Conservation (phyloP, 2,329 filamentous ascomycete genomes). For the Gnomoniopsis smithogilvyi region DNA sequence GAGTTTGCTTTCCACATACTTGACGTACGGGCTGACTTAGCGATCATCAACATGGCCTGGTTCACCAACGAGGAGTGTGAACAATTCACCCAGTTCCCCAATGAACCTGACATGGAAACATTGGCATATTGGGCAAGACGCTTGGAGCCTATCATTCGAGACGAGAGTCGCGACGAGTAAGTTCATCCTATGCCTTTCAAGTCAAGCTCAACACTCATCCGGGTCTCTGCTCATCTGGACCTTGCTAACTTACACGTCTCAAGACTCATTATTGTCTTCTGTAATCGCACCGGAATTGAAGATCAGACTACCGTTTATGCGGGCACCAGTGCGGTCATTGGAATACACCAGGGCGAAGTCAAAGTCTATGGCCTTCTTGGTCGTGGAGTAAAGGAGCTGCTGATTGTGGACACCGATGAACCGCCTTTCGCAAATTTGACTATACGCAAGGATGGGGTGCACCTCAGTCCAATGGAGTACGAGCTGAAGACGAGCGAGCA, state of each 20-base stretch:
- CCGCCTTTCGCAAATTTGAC: constrained; percentile 32
- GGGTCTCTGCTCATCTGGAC: not conserved
- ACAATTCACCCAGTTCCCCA: constrained; percentile 35
- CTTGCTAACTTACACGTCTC: not conserved
- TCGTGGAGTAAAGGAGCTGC: constrained; percentile 56
- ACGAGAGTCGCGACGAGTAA: constrained; percentile 41
- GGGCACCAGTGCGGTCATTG: constrained; percentile 60
- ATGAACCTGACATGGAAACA: constrained; percentile 58
- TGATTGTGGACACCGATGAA: constrained; percentile 53
- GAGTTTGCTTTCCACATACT: constrained; percentile 58
- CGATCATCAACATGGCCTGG: constrained; percentile 76
- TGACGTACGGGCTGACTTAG: constrained; percentile 52
- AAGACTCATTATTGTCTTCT: constrained; percentile 53
- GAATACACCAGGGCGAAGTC: constrained; percentile 54
- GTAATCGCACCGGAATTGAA: constrained; percentile 61
- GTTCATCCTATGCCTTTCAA: not conserved
- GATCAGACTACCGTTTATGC: constrained; percentile 56
- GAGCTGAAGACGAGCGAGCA: not conserved
- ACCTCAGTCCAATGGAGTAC: not conserved
- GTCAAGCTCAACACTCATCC: not conserved
- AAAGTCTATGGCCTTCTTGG: constrained; percentile 59
- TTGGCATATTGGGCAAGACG: constrained; percentile 63
- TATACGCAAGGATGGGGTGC: constrained; percentile 19
- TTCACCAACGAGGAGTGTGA: constrained; percentile 49
- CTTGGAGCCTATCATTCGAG: constrained; percentile 51